Evolutionary conservation across 495 filamentous ascomycete genomes (phyloP).

Genomic region (Daldinia caldariorum): DNA sequence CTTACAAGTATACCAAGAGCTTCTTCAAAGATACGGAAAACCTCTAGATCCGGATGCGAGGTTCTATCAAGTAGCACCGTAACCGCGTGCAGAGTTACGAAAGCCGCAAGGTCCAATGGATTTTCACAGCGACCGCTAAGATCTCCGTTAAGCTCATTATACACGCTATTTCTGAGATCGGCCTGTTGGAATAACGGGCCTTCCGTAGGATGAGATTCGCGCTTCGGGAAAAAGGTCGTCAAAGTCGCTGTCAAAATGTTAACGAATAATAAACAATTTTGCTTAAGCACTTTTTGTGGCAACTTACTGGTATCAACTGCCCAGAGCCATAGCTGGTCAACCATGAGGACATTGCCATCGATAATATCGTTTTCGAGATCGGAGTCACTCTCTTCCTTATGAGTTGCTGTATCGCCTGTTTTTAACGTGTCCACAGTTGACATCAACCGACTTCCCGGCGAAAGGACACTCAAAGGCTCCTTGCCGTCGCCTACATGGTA

Average conservation of each 20-base stretch:
- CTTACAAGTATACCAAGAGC: constrained; percentile 70
- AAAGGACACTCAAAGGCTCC: constrained; percentile 24
- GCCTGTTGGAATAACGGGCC: constrained; percentile 69
- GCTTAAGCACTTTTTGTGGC: not conserved
- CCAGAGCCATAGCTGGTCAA: constrained; percentile 77
- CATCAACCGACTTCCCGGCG: constrained; percentile 28
- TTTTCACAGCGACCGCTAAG: constrained; percentile 71
- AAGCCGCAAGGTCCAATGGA: constrained; percentile 68
- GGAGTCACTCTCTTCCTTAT: constrained; percentile 41
- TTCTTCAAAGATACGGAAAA: constrained; percentile 74
- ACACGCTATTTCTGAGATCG: constrained; percentile 71
- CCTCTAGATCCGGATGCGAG: constrained; percentile 68
- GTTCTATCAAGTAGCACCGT: constrained; percentile 69
- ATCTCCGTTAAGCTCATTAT: constrained; percentile 75
- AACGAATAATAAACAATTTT: not conserved
- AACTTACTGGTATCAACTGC: constrained; percentile 65
- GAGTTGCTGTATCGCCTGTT: constrained; percentile 12
- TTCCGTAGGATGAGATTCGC: constrained; percentile 59
- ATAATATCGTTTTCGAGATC: constrained; percentile 56
- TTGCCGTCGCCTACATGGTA: constrained; percentile 35
- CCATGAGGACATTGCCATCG: constrained; percentile 72
- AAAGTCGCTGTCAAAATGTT: constrained; percentile 52
- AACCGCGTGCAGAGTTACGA: constrained; percentile 69
- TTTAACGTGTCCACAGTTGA: constrained; percentile 26
- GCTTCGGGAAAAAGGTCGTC: constrained; percentile 67